A percentile compares a stretch with the other conserved stretches of the same genome.
Conservation (phyloP, 192 early-diverging fungal genomes). For the Backusella macrospora region DNA sequence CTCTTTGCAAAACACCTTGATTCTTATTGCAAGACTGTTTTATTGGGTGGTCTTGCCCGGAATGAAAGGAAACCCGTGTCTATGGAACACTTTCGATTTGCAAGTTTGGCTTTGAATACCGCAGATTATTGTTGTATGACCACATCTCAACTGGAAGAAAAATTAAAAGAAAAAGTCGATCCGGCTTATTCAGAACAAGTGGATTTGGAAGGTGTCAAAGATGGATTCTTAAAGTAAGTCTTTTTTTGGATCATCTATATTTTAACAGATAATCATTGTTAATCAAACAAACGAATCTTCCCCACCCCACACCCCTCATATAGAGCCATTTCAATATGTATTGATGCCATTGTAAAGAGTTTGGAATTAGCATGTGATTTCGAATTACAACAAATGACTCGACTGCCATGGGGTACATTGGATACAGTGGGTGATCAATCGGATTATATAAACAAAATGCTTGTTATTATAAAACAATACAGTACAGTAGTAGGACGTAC, state of each 20-base stretch:
- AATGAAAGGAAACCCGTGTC: slow-evolving; percentile 66
- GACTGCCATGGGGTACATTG: slow-evolving; percentile 78
- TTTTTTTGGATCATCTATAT: no score
- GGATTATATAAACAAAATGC: slow-evolving; percentile 75
- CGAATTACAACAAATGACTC: slow-evolving; percentile 71
- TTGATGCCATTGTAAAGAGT: slow-evolving; percentile 67
- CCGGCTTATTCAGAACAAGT: slow-evolving; percentile 67
- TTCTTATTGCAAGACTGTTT: slow-evolving; percentile 76
- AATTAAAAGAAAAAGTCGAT: slow-evolving; percentile 84
- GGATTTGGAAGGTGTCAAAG: slow-evolving; percentile 73
- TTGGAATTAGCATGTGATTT: slow-evolving; percentile 72
- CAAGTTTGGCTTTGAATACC: slow-evolving; percentile 87
- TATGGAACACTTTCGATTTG: slow-evolving; percentile 69
- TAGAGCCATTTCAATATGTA: slow-evolving; percentile 64
- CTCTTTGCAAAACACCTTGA: slow-evolving; percentile 82
- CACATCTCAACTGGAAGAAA: slow-evolving; percentile 86
- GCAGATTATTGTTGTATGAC: slow-evolving; percentile 93
- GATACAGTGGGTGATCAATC: slow-evolving; percentile 95
- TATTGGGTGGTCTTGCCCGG: slow-evolving; percentile 73
- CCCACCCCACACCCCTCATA: no score
- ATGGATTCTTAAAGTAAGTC: slow-evolving; percentile 78
- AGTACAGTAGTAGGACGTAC: slow-evolving; percentile 61
- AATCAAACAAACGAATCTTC: no score
- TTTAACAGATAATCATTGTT: no score
- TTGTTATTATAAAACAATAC: slow-evolving; percentile 55